Base-by-base conservation (phyloP, 768 basidiomycete species). In the Podaxis rugospora region DNA sequence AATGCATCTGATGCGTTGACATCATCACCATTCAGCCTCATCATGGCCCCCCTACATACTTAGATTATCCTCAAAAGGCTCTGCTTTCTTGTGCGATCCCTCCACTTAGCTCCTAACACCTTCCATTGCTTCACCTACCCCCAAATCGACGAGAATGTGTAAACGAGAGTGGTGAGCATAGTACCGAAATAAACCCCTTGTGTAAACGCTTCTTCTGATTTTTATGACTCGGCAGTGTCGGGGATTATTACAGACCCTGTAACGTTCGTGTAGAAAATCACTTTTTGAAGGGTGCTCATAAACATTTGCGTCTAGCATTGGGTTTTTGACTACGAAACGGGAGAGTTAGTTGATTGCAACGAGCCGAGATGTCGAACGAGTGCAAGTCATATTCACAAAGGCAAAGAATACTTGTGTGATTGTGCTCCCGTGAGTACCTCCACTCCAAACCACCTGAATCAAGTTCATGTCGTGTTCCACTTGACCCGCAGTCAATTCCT, bases 271-370 rank as follows among this genome's bases (percentile, higher is more conserved):
- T 53, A 53, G 66, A 40, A 65, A 32, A 36, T 57, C 58, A 58
- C 51, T 23, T 11, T 27, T 14, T 16, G 28, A 21, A 49, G 61
- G 61, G 55, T 59, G 5, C 36, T 46, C 44, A 49, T 27, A 3
- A 46, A 13, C 14, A 36, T 27, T 47, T 16, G 47, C 14, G 2
- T 44, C 10, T 49, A 89, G 88, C 86, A 88, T 71, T 89, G 86
- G 70, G 78, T 88, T 51, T 76, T 77, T 39, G 66, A 77, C 27
- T 90, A 89, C 66, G 85, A 87, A 65, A 83, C 86, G 0, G 88
- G 89, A 36, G 73, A 78, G 59, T 80, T 72, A 57, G 71, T 70
- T 55, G 88, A 90, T 69, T 90, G 89, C 67, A 71, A 73, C 39
- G 74, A 71, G 35, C 71, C 74, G 4, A 69, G 67, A 21, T 90